Evolutionary conservation across 495 filamentous ascomycete genomes (phyloP).

Genomic region (Podospora conica): DNA sequence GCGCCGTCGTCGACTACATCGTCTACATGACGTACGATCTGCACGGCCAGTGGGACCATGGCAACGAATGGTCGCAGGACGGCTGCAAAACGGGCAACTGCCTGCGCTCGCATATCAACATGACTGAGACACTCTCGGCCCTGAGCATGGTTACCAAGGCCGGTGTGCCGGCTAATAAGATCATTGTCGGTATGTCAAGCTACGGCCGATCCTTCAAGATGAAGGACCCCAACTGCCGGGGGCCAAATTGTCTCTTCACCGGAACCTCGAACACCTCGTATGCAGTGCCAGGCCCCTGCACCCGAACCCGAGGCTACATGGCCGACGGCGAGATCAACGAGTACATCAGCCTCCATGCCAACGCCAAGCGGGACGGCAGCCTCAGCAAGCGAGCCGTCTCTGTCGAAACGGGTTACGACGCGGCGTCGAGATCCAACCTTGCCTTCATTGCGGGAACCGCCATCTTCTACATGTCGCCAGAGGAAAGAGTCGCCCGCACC

Average conservation of each 20-base stretch:
- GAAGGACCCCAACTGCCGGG: slow-evolving; percentile 1
- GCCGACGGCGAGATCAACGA: slow-evolving; percentile 27
- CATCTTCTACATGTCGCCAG: no score
- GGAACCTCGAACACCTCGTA: slow-evolving; percentile 6
- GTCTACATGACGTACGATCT: slow-evolving; percentile 28
- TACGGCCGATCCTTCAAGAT: slow-evolving; percentile 36
- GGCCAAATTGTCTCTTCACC: slow-evolving; percentile 7
- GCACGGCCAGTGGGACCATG: slow-evolving; percentile 20
- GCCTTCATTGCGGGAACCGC: no score
- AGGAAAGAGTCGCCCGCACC: no score
- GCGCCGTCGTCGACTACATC: slow-evolving; percentile 25
- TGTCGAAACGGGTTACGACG: no score
- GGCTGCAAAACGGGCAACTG: slow-evolving; percentile 27
- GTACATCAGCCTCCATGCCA: background rate
- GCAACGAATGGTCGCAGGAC: background rate
- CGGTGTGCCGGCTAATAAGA: slow-evolving; percentile 32
- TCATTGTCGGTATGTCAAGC: slow-evolving; percentile 31
- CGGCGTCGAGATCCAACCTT: no score
- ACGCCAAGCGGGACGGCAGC: background rate
- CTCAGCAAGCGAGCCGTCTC: no score
- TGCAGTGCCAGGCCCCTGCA: slow-evolving; percentile 31
- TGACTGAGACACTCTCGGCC: slow-evolving; percentile 34
- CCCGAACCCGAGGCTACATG: slow-evolving; percentile 27
- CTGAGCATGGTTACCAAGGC: slow-evolving; percentile 45
- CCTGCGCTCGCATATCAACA: slow-evolving; percentile 38